phyloP scores from a whole-genome alignment of 257 asterid genomes.

The Nicotiana otophora region DNA sequence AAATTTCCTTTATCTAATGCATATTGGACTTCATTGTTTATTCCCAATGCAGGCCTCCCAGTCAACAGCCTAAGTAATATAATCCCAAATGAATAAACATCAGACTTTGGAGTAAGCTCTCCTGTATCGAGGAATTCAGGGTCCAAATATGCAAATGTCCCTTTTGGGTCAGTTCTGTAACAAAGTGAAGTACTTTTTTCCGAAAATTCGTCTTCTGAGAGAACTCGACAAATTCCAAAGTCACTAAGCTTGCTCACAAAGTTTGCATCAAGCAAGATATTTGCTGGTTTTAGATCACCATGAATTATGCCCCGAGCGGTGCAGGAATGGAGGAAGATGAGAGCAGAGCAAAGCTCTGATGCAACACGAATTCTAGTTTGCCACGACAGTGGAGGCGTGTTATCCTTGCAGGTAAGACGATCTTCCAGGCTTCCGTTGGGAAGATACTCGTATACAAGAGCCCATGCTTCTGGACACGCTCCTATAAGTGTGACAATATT shows the following conservation, averaged over 20 bases:
- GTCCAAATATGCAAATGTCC: slow-evolving; percentile 62
- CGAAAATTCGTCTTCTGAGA: slow-evolving; percentile 32
- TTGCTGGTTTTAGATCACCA: slow-evolving; percentile 83
- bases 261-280: slow-evolving; percentile 70
- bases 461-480: slow-evolving; percentile 78
- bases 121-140: slow-evolving; percentile 75
- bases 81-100: slow-evolving; percentile 82
- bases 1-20: slow-evolving; percentile 61
- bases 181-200: slow-evolving; percentile 29
- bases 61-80: slow-evolving; percentile 65
- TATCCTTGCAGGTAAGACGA: slow-evolving; percentile 73
- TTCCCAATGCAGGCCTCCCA: slow-evolving; percentile 64
- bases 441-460: slow-evolving; percentile 77
- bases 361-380: slow-evolving; percentile 80
- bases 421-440: slow-evolving; percentile 96
- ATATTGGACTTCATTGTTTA: slow-evolving; percentile 54
- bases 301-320: slow-evolving; percentile 57
- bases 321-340: slow-evolving; percentile 75
- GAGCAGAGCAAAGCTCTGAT: slow-evolving; percentile 80
- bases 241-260: slow-evolving; percentile 72
- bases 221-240: slow-evolving; percentile 66
- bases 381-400: slow-evolving; percentile 85
- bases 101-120: slow-evolving; percentile 78
- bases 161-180: slow-evolving; percentile 58
- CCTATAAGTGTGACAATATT: slow-evolving; percentile 79